Evolutionary conservation across 2,329 filamentous ascomycete genomes (phyloP).

Genomic region (Fusarium udum): DNA sequence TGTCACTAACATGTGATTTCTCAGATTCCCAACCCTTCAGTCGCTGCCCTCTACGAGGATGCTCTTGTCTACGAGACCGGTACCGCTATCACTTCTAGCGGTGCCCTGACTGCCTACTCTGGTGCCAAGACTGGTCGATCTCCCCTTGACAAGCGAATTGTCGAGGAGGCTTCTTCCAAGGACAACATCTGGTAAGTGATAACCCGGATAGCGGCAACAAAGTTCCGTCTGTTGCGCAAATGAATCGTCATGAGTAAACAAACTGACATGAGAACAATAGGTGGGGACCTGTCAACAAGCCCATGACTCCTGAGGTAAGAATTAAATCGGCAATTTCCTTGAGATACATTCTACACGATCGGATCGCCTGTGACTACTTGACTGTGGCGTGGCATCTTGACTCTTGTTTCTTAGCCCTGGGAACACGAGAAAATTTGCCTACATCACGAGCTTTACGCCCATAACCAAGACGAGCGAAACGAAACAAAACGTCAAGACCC

Average conservation of each 20-base stretch:
- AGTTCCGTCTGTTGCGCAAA: slow-evolving; percentile 17
- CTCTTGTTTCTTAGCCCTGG: slow-evolving; percentile 2
- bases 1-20: slow-evolving; percentile 16
- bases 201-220: slow-evolving; percentile 16
- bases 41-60: slow-evolving; percentile 98
- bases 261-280: slow-evolving; percentile 50
- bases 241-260: slow-evolving; percentile 30
- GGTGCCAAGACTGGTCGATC: slow-evolving; percentile 98
- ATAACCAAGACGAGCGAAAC: slow-evolving; percentile 5
- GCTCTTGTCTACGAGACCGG: slow-evolving; percentile 96
- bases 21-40: slow-evolving; percentile 88
- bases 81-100: slow-evolving; percentile 94
- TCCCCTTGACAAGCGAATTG: slow-evolving; percentile 96
- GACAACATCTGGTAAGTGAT: slow-evolving; percentile 81
- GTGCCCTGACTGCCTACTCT: slow-evolving; percentile 96
- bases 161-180: slow-evolving; percentile 88
- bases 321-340: slow-evolving; percentile 16
- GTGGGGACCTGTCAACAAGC: slow-evolving; percentile 99
- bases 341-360: slow-evolving; percentile 3
- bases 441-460: slow-evolving; percentile 31
- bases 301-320: slow-evolving; percentile 91
- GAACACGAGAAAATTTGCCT: slow-evolving; percentile 15
- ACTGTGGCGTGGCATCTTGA: slow-evolving; percentile 8
- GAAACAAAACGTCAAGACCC: slow-evolving; percentile 17
- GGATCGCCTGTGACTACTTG: slow-evolving; percentile 10